Percentiles rank a stretch among this genome's conserved stretches.
Conservation (phyloP, 2,329 filamentous ascomycete genomes). For the Monilinia polystroma region DNA sequence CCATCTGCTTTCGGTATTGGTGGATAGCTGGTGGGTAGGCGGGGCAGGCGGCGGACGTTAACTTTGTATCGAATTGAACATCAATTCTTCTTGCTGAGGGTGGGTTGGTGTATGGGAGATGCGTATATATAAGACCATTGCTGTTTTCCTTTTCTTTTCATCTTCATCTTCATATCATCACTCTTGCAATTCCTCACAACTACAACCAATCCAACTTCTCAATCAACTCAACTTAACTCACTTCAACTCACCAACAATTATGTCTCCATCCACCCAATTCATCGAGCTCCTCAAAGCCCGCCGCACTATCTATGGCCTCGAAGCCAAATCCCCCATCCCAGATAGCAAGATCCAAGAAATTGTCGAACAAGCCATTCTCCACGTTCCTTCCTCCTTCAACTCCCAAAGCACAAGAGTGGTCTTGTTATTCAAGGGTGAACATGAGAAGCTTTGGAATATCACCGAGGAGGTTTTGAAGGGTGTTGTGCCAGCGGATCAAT, state of each 20-base stretch:
- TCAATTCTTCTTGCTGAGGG: no score
- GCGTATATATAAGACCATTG: no score
- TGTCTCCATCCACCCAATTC: constrained; percentile 44
- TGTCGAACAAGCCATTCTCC: constrained; percentile 60
- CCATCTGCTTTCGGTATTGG: no score
- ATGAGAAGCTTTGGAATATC: constrained; percentile 85
- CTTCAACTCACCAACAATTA: neutral
- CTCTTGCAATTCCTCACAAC: no score
- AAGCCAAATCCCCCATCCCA: constrained; percentile 60
- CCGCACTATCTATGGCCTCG: constrained; percentile 67
- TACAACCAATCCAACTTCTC: no score
- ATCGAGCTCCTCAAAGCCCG: constrained; percentile 62
- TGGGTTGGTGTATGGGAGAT: no score
- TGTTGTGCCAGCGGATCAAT: constrained; percentile 58
- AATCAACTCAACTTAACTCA: neutral
- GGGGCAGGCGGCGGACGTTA: no score
- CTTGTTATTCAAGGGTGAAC: constrained; percentile 76
- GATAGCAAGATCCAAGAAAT: constrained; percentile 63
- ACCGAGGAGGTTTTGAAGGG: constrained; percentile 62
- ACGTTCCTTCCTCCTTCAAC: constrained; percentile 84
- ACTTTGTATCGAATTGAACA: no score
- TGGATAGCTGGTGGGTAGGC: no score
- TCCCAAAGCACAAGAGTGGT: constrained; percentile 77
- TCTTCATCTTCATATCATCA: no score
- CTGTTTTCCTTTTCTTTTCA: no score